Evolutionary conservation across 768 basidiomycete genomes (phyloP), one percentile per base, ranked within the genome.

Genomic region (Boletellus emodensis): DNA sequence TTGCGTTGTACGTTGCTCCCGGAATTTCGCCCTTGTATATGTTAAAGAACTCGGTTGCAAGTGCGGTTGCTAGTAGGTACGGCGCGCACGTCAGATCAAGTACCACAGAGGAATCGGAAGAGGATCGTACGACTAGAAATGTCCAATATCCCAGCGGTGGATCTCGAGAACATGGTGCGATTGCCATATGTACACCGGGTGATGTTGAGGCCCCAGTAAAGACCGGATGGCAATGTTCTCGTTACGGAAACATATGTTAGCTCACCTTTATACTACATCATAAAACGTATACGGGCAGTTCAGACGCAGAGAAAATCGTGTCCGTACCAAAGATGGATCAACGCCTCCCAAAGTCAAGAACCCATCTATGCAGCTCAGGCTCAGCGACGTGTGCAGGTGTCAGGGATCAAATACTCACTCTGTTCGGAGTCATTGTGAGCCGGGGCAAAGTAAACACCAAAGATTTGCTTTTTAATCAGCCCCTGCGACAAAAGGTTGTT

Each of bases 21-120:
- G 59, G 58, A 33, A 60, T 60, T 8, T 55, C 40, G n/a, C 17
- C 22, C 22, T 51, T 17, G 44, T 60, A 60, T 8, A 26, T 7
- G 0, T n/a, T 15, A 28, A 60, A 57, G 40, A 44, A 38, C 15
- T 61, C 39, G 15, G 53, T 36, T 14, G 59, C 59, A 34, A 64
- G 33, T 2, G 30, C 2, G 13, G 34, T 14, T 12, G 7, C 43
- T 44, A n/a, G 20, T 44, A 22, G n/a, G n/a, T 26, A 28, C 15
- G 4, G 7, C n/a, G 9, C 8, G 3, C 8, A 1, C 13, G 33
- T 44, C 4, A 34, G 32, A 34, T 14, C 18, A 24, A 24, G 26
- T 14, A 15, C 14, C 4, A n/a, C 3, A 3, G 20, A n/a, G 4
- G 18, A 24, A n/a, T 22, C n/a, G 15, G 22, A 14, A 18, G 10